Evolutionary conservation across 306 rosid genomes (phyloP).

Genomic region (Inga leiocalycina): DNA sequence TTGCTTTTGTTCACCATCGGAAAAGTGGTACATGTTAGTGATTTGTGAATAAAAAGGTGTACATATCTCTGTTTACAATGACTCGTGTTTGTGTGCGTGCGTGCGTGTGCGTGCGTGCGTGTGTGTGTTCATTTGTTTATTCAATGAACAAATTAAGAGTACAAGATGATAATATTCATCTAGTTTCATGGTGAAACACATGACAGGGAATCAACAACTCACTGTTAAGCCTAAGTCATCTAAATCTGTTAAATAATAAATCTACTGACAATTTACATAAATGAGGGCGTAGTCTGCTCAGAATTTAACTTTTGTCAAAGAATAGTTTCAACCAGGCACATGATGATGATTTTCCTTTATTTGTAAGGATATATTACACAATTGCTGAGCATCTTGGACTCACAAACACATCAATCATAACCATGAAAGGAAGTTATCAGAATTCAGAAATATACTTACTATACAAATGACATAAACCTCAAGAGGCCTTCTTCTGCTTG

Average conservation of each 20-base stretch:
- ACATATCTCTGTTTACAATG: neutral
- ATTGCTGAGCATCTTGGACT: conserved; percentile 19
- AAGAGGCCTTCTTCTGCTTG: conserved; percentile 73
- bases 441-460: conserved; percentile 8
- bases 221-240: neutral
- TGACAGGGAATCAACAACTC: conserved; percentile 3
- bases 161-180: neutral
- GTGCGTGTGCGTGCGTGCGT: neutral
- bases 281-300: neutral
- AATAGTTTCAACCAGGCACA: neutral
- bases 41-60: neutral
- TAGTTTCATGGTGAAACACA: neutral
- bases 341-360: conserved; percentile 8
- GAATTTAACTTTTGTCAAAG: neutral
- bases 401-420: conserved; percentile 23
- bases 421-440: neutral
- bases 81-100: neutral
- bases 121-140: neutral
- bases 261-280: neutral
- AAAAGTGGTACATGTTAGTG: neutral
- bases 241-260: neutral
- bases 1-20: neutral
- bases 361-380: conserved; percentile 5
- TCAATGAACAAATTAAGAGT: neutral
- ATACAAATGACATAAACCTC: conserved; percentile 5